Base-by-base conservation (phyloP, 2,329 filamentous ascomycete species). In the Coniella vitis region DNA sequence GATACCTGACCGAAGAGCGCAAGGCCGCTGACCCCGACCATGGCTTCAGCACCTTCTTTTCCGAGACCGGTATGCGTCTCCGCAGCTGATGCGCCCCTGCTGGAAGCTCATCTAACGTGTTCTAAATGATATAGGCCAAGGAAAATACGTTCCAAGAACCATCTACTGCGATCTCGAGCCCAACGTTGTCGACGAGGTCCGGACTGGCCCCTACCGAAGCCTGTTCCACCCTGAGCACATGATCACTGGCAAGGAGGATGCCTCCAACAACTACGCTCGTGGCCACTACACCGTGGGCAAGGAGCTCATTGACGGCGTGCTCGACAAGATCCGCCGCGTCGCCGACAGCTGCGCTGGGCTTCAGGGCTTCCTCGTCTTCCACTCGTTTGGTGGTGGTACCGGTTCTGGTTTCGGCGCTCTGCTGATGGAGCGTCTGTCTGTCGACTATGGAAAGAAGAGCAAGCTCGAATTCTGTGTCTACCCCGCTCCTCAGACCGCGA, bases 91-190 rank as follows among this genome's bases (percentile, higher is more conserved):
- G 14, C 37, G 22, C 25, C 4, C 25, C 12, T n/a, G 2, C 4
- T 21, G 25, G 13, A 38, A 16, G 17, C 8, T 1, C 9, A 16
- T 45, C 44, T 45, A 22, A 46, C 45, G 19, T 35, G 12, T 35
- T 39, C 25, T 14, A 42, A 35, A 21, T 19, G 16, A 3, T 57
- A 45, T 55, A 97, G 91, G 91, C 66, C 85, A 95, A 76, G 93
- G 93, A 74, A 97, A 97, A 79, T 97, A 97, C 68, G 93, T 98
- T 60, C 93, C 91, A 63, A 90, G 93, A 67, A 93, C 93, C 69
- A 97, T 98, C 76, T 97, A 97, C 84, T 89, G 86, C 79, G 93
- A 98, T 86, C 87, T 98, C 68, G 93, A 98, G 80, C 93, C 93
- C 77, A 97, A 97, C 67, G 93, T 97, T 65, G 85, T 98, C 77